Base-by-base conservation (phyloP, 192 early-diverging fungal genomes). In the Gigaspora rosea region DNA sequence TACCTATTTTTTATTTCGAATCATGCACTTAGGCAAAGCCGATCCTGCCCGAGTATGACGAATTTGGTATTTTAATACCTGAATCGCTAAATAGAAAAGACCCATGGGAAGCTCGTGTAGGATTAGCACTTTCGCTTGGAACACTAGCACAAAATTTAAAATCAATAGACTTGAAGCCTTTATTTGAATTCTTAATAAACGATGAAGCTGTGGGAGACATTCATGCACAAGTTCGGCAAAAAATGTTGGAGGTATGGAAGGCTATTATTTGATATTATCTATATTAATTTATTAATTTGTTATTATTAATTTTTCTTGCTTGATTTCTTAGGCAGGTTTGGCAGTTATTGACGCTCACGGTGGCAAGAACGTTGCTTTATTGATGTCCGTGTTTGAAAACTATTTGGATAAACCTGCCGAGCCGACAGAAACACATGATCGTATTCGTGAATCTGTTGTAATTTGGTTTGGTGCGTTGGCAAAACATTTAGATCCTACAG, bases 381-480 rank as follows among this genome's bases (percentile, higher is more conserved):
- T 99, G 62, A 75, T 99, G 77, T 86, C 88, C 8, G 82, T 91
- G 9, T 94, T 97, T 75, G 92, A 97, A 76, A 79, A 80, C 22
- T 95, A 95, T 69, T 86, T 97, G 66, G 85, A 86, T 11, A 84
- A 87, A 78, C 89, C 90, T n/a, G 91, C 91, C 50, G 82, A 83
- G 47, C 86, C 92, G 36, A 90, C 90, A 0, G 89, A 92, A 71
- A 87, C 89, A 11, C 89, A 95, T 65, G 97, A 99, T 83, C 86
- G 85, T 63, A 94, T 98, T 72, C 93, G 96, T 51, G 94, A 98
- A 82, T 90, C 93, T 36, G 94, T 93, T 11, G 96, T 99, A 33
- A 93, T 99, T 77, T 82, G 97, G 59, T 89, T 97, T 66, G 98
- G 97, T 62, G 94, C 92, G 18, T 86, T 95, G 57, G 96, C 98